These are phyloP conservation scores for Clonostachys chloroleuca DNA, from an alignment of 2,329 filamentous ascomycete genomes.

Conservation along the genomic window DNA sequence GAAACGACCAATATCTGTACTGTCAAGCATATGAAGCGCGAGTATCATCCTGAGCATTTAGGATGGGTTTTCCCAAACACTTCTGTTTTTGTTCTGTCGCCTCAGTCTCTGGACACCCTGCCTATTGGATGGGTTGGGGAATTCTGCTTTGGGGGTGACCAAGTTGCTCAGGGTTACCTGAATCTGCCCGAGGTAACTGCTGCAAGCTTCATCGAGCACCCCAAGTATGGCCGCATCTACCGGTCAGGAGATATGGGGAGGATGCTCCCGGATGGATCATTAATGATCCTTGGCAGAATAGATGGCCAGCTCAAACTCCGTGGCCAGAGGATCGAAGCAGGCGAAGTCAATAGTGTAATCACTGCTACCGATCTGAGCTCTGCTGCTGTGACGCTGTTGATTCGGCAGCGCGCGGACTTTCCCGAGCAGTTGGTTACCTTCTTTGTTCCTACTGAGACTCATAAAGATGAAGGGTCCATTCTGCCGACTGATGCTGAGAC, in stretches of 20 bases:
- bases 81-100: conserved; percentile 61
- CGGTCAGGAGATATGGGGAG: conserved; percentile 79
- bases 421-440: conserved; percentile 62
- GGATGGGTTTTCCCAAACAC: conserved; percentile 72
- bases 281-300: conserved; percentile 68
- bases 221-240: conserved; percentile 68
- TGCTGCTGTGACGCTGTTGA: conserved; percentile 62
- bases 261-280: conserved; percentile 70
- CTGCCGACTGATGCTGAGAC: conserved; percentile 2
- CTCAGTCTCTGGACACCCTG: conserved; percentile 42
- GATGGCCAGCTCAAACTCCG: conserved; percentile 81
- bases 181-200: conserved; percentile 58
- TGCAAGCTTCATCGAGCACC: conserved; percentile 66
- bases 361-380: conserved; percentile 43
- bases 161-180: conserved; percentile 74
- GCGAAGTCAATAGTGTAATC: conserved; percentile 66
- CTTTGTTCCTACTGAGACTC: conserved; percentile 45
- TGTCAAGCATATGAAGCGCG: conserved; percentile 54
- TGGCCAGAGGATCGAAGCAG: conserved; percentile 74
- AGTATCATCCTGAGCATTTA: conserved; percentile 69
- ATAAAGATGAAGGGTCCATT: too few species aligned
- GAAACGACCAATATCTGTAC: conserved; percentile 89
- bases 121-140: conserved; percentile 75
- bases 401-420: conserved; percentile 29
- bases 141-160: conserved; percentile 81